Evolutionary conservation across 805 yeast genomes (phyloP), one percentile per base, ranked within the genome.

Genomic region (Starmerella stigmatis): DNA sequence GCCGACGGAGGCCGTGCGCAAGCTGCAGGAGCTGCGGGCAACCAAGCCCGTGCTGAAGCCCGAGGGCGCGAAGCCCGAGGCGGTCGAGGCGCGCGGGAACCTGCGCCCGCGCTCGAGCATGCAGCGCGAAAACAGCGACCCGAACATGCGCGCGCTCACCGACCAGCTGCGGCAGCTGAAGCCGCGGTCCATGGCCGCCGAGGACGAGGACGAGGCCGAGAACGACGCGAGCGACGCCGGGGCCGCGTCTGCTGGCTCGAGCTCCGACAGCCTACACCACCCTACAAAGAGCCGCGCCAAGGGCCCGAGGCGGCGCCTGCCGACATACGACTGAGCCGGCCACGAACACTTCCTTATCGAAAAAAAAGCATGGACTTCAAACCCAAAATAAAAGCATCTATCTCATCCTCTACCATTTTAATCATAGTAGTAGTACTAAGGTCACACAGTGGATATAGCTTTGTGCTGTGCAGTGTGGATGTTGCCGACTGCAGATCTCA

Each of bases 251-350:
- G 21, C 44, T n/a, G n/a, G 32, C 21, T 46, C 47, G 35, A 32
- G 45, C 17, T 7, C 22, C 2, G 50, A 46, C 31, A 53, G 56
- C 23, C 43, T 52, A 19, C 38, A 41, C 29, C 56, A 52, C 17
- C 49, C 50, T 2, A 52, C 46, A 4, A 52, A 52, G 41, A 5
- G 41, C 32, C 50, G 56, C 6, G 43, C 55, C 2, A 46, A 45
- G 41, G 56, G 56, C 7, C 56, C 56, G 15, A 36, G 25, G 12
- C 47, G 56, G 10, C 42, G 56, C 13, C 55, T 40, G 15, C 56
- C 56, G 4, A 47, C 49, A 11, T 38, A 38, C 19, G 33, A 38
- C 33, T 38, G 33, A 28, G 8, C 20, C 4, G 15, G 4, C 5
- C 12, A 8, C 26, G 15, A 5, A 19, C 3, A 8, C 25, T 8